phyloP scores from a whole-genome alignment of 345 rosid species.

The Salix purpurea region DNA sequence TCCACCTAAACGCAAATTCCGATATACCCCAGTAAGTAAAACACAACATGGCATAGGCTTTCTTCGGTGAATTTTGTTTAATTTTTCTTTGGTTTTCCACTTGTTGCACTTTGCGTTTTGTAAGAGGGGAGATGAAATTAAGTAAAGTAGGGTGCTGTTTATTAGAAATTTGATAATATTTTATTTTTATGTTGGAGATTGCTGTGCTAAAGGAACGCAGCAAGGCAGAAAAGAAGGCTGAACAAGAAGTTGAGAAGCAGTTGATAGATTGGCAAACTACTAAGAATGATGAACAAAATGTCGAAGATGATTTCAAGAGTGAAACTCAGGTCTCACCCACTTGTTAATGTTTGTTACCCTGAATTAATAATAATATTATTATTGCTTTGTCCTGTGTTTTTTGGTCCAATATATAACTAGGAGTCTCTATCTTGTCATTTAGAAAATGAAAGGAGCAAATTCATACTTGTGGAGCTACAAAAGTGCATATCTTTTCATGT shows the following conservation, averaged over 20 bases:
- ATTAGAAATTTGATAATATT: too few relatives aligned
- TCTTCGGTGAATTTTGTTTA: background rate
- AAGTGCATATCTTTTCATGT: too few relatives aligned
- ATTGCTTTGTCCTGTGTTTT: too few relatives aligned
- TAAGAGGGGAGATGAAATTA: background rate
- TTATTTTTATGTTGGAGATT: conserved; percentile 37
- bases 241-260: conserved; percentile 37
- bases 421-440: background rate
- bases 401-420: background rate
- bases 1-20: conserved; percentile 68
- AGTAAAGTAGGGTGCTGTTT: background rate
- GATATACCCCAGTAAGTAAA: conserved; percentile 78
- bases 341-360: background rate
- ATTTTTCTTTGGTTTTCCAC: background rate
- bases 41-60: background rate
- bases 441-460: background rate
- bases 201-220: conserved; percentile 63
- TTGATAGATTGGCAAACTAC: conserved; percentile 24
- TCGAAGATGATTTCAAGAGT: conserved; percentile 22
- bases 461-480: background rate
- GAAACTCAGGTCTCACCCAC: conserved; percentile 35
- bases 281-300: conserved; percentile 31
- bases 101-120: background rate
- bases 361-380: background rate
- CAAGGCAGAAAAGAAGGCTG: conserved; percentile 38